Evolutionary conservation across 345 rosid genomes (phyloP), one percentile per base, ranked within the genome.

Genomic region (Cardamine resedifolia): DNA sequence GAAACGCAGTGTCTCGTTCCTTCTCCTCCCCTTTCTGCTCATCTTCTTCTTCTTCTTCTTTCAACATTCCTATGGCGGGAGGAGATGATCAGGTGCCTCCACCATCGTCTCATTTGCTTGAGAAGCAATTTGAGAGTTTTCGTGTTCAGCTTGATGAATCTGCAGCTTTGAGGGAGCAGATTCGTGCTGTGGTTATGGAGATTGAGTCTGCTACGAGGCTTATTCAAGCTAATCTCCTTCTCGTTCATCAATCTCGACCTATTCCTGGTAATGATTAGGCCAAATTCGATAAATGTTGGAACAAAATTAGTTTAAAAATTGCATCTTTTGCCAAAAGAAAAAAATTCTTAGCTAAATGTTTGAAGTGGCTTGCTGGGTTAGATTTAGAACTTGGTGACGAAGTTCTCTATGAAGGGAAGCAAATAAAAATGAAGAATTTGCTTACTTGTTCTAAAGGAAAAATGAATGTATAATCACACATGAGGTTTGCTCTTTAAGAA

Each of bases 181-280:
- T 95, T 59, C 88, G 93, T 34, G 76, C 82, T 36, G 87, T 88
- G 14, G 97, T 83, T 11, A 56, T 65, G 76, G 93, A 91, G 76
- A 91, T 90, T 47, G 99, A 91, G 78, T 88, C 96, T 49, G 75
- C 82, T 12, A 74, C 86, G 12, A 83, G 97, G 67, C 78, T 90
- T 44, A 82, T 95, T 81, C 86, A 88, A 60, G 89, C 95, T 73
- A 73, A 80, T 48, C 85, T 95, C 31, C 97, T 95, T 41, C 90
- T 88, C 18, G 89, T 91, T 60, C 97, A 95, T 65, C 97, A 91
- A 68, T 88, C 96, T 31, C 90, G 86, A 38, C 90, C 99, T 7
- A 75, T 95, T 66, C 83, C 92, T 2, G 96, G 99, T 95, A 81
- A 36, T 56, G 23, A n/a, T 44, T 34, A 5, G 15, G 30, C 56